These are phyloP conservation scores for Castanea sativa DNA, from an alignment of 306 rosid genomes.

Conservation along the genomic window DNA sequence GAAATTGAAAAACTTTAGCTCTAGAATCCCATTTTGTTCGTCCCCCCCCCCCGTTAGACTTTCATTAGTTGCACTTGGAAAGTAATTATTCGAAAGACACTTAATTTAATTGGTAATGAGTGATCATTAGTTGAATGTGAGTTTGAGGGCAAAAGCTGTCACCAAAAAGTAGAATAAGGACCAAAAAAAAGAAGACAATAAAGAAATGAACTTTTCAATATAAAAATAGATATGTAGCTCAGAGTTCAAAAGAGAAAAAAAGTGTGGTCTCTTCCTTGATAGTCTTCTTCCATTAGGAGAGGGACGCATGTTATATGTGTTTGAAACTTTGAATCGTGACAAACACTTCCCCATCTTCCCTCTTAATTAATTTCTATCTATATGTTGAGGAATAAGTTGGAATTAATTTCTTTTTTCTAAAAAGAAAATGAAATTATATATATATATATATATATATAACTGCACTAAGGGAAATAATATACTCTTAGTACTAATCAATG, in stretches of 20 bases:
- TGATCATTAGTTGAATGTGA: constrained; percentile 48
- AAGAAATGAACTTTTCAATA: constrained; percentile 16
- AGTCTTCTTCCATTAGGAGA: constrained; percentile 16
- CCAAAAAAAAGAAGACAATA: constrained; percentile 36
- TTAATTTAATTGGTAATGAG: constrained; percentile 32
- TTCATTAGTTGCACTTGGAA: constrained; percentile 31
- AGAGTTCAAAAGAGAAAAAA: constrained; percentile 6
- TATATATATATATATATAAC: neutral
- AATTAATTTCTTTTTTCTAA: neutral
- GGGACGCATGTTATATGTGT: constrained; percentile 5
- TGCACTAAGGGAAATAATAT: constrained; percentile 1
- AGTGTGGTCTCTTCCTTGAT: constrained; percentile 22
- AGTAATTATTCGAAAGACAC: constrained; percentile 25
- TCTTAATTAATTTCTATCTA: neutral
- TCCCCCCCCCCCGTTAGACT: constrained; percentile 20
- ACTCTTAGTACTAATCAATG: neutral
- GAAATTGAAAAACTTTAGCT: constrained; percentile 5
- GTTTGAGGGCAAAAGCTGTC: constrained; percentile 37
- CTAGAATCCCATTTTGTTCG: constrained; percentile 11
- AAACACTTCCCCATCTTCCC: neutral
- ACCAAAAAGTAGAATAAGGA: constrained; percentile 36
- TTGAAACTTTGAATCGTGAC: constrained; percentile 4
- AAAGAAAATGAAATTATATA: neutral
- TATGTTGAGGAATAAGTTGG: neutral
- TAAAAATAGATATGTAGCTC: neutral